Conservation (phyloP, 805 yeast genomes). For the Wickerhamomyces alni region DNA sequence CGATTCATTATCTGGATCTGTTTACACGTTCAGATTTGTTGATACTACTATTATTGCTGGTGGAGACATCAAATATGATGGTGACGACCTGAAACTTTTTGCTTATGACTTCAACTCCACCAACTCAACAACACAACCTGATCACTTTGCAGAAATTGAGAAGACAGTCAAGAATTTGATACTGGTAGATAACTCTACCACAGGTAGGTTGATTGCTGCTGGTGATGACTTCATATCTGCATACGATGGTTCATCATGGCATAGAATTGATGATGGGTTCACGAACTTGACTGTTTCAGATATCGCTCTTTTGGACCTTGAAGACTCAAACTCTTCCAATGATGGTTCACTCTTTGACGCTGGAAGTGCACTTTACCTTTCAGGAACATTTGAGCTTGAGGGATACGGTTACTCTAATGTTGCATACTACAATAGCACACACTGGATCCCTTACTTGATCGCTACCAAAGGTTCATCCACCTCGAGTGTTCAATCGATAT, state of each 20-base stretch:
- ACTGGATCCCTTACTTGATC: conserved; percentile 62
- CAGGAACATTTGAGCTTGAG: conserved; percentile 48
- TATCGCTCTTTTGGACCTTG: conserved; percentile 35
- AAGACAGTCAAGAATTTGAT: conserved; percentile 33
- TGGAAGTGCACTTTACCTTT: conserved; percentile 43
- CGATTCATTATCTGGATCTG: conserved; percentile 40
- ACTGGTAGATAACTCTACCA: conserved; percentile 38
- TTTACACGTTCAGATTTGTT: conserved; percentile 47
- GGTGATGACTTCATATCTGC: conserved; percentile 33
- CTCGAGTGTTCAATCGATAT: conserved; percentile 24
- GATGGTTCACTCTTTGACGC: conserved; percentile 34
- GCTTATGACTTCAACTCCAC: conserved; percentile 46
- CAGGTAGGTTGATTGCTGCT: conserved; percentile 36
- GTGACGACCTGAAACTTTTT: conserved; percentile 36
- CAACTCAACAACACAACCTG: conserved; percentile 22
- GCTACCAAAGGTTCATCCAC: conserved; percentile 26
- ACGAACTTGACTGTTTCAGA: conserved; percentile 37
- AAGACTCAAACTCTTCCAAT: conserved; percentile 24
- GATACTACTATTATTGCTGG: conserved; percentile 36
- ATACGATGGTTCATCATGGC: conserved; percentile 45
- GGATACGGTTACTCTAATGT: conserved; percentile 52
- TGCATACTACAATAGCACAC: conserved; percentile 58
- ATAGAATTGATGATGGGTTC: conserved; percentile 32
- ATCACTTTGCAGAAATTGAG: conserved; percentile 14
- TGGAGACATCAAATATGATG: conserved; percentile 47